Base-by-base conservation (phyloP, 495 filamentous ascomycete genomes). In the Lophiotrema nucula region DNA sequence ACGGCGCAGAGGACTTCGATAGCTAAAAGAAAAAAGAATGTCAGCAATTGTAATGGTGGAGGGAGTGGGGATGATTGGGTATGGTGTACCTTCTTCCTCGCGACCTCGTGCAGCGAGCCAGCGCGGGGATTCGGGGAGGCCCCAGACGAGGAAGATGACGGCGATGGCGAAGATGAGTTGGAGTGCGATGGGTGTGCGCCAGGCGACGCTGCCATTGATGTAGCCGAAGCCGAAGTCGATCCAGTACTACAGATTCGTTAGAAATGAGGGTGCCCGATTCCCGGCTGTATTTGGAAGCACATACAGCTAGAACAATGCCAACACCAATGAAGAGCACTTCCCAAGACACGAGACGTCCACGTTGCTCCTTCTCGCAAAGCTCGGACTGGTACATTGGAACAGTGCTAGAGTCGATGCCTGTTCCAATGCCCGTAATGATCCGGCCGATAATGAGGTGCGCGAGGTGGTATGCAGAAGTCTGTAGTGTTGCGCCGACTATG, bases 321-420 rank as follows among this genome's bases (percentile, higher is more conserved):
- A 69, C 58, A 13, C 67, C 67, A 13, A 69, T 66, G 49, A 69
- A 69, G 13, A 69, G 47, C 12, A 66, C 53, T 50, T 69, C 67
- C 15, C 61, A 62, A 3, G 57, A 67, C 3, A 69, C 65, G 1
- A 69, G 52, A 12, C 67, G 57, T 13, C 67, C 67, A 15, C 67
- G 61, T 12, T 55, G 43, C 22, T 67, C 50, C 3, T 62, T 62
- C 25, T 69, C 53, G 39, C 65, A 67, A 3, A 69, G 58, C 49
- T 69, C 67, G 41, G 56, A 55, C 46, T 69, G 67, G 38, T 69
- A 69, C 66, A 65, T 68, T 1, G 66, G 66, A 3, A 68, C 65
- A 28, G 59, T 58, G n/a, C 21, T 37, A 12, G 56, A 53, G n/a
- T 67, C 63, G 46, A 66, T 66, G 18, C 67, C 67, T 1, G 67